Conservation (phyloP, 306 rosid genomes). For the Cucumis sativus region DNA sequence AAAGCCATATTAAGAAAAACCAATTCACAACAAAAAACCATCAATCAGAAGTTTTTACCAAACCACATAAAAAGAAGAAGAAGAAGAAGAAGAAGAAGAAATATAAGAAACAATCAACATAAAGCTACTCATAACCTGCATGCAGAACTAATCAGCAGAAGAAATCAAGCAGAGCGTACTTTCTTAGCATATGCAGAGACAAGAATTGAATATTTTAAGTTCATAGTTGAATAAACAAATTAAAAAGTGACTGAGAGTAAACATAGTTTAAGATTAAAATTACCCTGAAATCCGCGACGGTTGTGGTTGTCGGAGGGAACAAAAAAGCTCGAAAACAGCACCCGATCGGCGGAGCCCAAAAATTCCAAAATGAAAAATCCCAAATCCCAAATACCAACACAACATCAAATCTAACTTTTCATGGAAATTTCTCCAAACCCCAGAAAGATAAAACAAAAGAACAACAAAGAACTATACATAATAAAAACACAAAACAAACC, state of each 20-base stretch:
- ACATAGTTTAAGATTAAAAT: not conserved
- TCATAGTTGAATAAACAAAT: not conserved
- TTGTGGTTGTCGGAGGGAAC: constrained; percentile 36
- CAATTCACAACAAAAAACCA: not conserved
- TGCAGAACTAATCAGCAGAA: not conserved
- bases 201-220: not conserved
- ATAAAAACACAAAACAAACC: not conserved
- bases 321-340: constrained; percentile 28
- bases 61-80: not conserved
- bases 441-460: not conserved
- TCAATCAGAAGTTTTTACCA: not conserved
- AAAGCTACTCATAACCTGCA: constrained; percentile 5
- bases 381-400: constrained; percentile 7
- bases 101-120: not conserved
- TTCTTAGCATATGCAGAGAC: not conserved
- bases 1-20: not conserved
- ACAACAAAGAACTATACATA: not conserved
- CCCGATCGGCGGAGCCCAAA: constrained; percentile 27
- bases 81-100: not conserved
- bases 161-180: not conserved
- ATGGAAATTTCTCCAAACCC: not conserved
- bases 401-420: constrained; percentile 11
- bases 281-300: constrained; percentile 33
- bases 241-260: not conserved
- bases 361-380: constrained; percentile 23